phyloP scores from a whole-genome alignment of 768 basidiomycete species.

The Saitozyma sp. region DNA sequence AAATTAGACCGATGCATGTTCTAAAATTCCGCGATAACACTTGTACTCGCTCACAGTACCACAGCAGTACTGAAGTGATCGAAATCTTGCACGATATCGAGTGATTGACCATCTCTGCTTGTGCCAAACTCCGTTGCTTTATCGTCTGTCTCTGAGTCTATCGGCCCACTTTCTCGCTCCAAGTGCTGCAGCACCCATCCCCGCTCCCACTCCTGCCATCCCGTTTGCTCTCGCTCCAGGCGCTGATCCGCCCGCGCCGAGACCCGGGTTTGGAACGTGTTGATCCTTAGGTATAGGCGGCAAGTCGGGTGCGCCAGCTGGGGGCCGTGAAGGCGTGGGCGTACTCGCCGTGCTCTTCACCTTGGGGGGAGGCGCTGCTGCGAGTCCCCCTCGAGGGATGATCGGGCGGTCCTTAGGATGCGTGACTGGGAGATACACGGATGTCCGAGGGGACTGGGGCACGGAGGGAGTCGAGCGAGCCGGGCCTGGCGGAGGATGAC shows the following conservation, averaged over 20 bases:
- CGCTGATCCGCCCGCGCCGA: conserved; percentile 7
- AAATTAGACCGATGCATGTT: too few relatives aligned
- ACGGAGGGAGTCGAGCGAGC: neutral
- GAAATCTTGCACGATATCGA: too few relatives aligned
- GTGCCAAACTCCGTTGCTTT: neutral
- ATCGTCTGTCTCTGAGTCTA: conserved; percentile 26
- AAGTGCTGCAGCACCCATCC: conserved; percentile 10
- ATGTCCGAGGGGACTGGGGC: conserved; percentile 6
- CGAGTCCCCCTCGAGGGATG: conserved; percentile 23
- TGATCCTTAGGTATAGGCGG: neutral
- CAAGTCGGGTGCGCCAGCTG: neutral
- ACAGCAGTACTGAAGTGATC: too few relatives aligned
- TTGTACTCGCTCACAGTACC: too few relatives aligned
- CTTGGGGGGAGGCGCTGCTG: conserved; percentile 26
- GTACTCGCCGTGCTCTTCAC: conserved; percentile 6
- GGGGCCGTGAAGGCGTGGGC: neutral
- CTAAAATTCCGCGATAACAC: too few relatives aligned
- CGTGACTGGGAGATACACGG: conserved; percentile 20
- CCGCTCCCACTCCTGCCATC: conserved; percentile 1
- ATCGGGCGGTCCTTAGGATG: conserved; percentile 31
- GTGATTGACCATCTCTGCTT: too few relatives aligned
- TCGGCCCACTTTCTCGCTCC: conserved; percentile 29
- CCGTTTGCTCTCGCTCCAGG: neutral
- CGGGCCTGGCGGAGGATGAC: neutral
- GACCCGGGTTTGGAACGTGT: neutral